Evolutionary conservation across 768 basidiomycete genomes (phyloP), one percentile per base, ranked within the genome.

Genomic region (Pleurotus eryngii): DNA sequence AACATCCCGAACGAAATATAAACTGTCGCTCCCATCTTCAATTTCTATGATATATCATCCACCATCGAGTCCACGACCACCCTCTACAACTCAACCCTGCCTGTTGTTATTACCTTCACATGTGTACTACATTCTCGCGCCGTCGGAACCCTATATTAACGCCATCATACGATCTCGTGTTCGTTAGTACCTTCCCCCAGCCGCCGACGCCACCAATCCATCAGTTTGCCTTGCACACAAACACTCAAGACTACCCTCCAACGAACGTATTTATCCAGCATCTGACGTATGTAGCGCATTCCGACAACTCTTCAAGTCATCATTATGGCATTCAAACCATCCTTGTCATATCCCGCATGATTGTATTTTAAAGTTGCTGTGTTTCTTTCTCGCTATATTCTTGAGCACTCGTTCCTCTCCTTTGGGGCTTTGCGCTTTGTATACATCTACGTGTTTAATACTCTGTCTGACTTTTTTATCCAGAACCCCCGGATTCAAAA

Each of bases 1-100:
- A 76, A 75, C 68, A 83, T 90, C 60, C 78, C 87, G 40, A 76
- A 82, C 59, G 89, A 91, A 75, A 74, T 85, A 73, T 91, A 79
- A 77, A 47, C 39, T 50, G 46, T 58, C 22, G 26, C 39, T 54
- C 42, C 26, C 20, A 30, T 26, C n/a, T 53, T 55, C 35, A 22
- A 38, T 49, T 42, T 50, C 18, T 40, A 20, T 40, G 27, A 18
- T 45, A 37, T 55, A n/a, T 43, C 38, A 49, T 24, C 22, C 45
- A 35, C 11, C 30, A 2, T 35, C 49, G 50, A 43, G 37, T 47
- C 49, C 40, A 50, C 46, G 15, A 39, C 11, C 40, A 12, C 26
- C 40, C 40, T 15, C 46, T 47, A 54, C 51, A 54, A 54, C 27
- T 48, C 46, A 18, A 17, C 58, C 15, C 46, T 20, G 39, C 43